Evolutionary conservation across 1,139 yeast genomes (phyloP).

Genomic region (Zygoascus meyerae): DNA sequence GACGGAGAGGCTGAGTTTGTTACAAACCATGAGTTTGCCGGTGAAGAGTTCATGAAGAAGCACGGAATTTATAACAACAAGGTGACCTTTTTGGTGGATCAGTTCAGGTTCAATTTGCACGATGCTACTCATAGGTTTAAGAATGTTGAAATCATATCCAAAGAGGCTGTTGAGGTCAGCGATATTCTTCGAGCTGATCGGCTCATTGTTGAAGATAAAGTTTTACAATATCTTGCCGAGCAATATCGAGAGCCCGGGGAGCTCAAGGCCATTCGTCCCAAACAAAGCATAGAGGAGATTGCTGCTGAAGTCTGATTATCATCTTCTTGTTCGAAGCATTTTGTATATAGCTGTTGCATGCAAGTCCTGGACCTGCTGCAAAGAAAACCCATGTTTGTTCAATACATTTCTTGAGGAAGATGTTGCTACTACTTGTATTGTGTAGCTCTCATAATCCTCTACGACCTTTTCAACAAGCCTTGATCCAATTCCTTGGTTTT

Average conservation of each 20-base stretch:
- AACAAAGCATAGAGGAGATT: constrained; percentile 9
- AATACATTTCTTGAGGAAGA: not conserved
- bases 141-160: constrained; percentile 60
- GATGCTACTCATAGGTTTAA: constrained; percentile 44
- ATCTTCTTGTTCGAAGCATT: not conserved
- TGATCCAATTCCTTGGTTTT: constrained; percentile 13
- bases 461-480: constrained; percentile 26
- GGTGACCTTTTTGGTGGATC: constrained; percentile 61
- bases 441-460: constrained; percentile 41
- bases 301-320: not conserved
- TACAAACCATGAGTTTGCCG: constrained; percentile 45
- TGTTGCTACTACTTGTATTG: constrained; percentile 9
- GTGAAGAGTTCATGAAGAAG: constrained; percentile 51
- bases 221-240: constrained; percentile 48
- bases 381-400: not conserved
- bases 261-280: constrained; percentile 15
- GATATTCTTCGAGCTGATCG: constrained; percentile 78
- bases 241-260: constrained; percentile 15
- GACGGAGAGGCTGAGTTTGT: constrained; percentile 56
- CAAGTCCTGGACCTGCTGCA: constrained; percentile 1
- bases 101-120: constrained; percentile 47
- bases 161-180: constrained; percentile 78
- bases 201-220: constrained; percentile 65
- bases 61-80: constrained; percentile 52
- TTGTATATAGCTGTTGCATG: constrained; percentile 1